Base-by-base conservation (phyloP, 140 eudicot species). In the Stevia rebaudiana region DNA sequence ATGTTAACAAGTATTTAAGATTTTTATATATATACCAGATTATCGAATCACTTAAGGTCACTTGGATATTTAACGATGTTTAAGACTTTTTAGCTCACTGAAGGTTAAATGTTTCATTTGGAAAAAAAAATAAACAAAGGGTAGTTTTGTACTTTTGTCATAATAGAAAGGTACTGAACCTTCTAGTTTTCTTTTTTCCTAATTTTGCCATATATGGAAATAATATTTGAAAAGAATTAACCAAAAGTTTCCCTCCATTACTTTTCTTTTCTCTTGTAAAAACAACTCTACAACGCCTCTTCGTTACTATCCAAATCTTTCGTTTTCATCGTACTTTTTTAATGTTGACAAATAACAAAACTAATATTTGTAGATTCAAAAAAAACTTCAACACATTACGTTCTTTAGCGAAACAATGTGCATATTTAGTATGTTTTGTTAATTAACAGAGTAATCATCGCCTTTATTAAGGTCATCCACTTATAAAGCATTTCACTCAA, bases 401-500 rank as follows among this genome's bases (percentile, higher is more conserved):
- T 1, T 44, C 46, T 63, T 13, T 17, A 28, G 46, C 11, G 2
- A 6, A 25, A 43, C 54, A 56, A 56, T 25, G 61, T 53, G 6
- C 11, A 11, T 12, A 13, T 5, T 43, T 44, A 43, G 56, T 3
- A 46, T 47, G 31, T 17, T 64, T 64, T 17, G 59, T 47, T 5
- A 10, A 31, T 17, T 59, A 30, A 9, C 28, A 58, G 31, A 53
- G 8, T 58, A 8, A 4, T 8, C 16, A 8, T 5, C 47, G 1
- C 47, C 2, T 37, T 39, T 11, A 39, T 10, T 18, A 7, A n/a
- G n/a, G 22, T 11, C 33, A 60, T 60, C 47, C 42, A 3, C 30
- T 58, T 17, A 36, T 35, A 58, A 36, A 58, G 64, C 64, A 17
- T 28, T 33, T 36, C 46, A 17, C 31, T 61, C 51, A 39, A 39